Evolutionary conservation across 2,329 filamentous ascomycete genomes (phyloP).

Genomic region (Neofusicoccum umdonicola): DNA sequence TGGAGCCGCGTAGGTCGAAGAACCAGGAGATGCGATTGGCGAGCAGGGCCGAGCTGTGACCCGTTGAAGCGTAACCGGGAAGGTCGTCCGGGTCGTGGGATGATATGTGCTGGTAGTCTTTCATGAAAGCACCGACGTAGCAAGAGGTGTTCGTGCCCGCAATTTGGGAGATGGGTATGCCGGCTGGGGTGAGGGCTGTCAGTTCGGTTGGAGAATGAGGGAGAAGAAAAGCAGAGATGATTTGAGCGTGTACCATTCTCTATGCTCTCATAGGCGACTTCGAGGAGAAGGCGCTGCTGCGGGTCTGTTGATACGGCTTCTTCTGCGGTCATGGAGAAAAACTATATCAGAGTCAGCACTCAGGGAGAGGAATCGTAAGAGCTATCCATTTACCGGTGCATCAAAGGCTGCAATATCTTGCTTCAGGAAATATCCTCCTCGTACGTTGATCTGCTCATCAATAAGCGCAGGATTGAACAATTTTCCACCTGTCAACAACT

Average conservation of each 20-base stretch:
- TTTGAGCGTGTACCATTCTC: constrained; percentile 28
- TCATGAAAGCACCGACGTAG: constrained; percentile 21
- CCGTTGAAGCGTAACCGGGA: constrained; percentile 16
- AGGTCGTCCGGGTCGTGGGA: neutral
- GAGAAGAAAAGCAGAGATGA: too few species aligned
- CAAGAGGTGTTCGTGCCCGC: neutral
- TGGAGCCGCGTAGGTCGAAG: constrained; percentile 31
- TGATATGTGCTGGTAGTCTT: constrained; percentile 24
- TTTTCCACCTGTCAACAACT: neutral
- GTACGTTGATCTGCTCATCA: neutral
- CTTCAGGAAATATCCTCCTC: constrained; percentile 13
- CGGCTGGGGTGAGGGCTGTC: neutral
- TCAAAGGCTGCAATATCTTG: constrained; percentile 17
- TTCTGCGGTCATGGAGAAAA: constrained; percentile 24
- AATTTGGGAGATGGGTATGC: constrained; percentile 14
- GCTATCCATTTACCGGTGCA: neutral
- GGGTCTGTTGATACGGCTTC: constrained; percentile 29
- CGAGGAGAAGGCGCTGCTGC: constrained; percentile 26
- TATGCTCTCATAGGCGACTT: constrained; percentile 39
- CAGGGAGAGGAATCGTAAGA: too few species aligned
- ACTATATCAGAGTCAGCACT: neutral
- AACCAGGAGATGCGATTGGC: constrained; percentile 31
- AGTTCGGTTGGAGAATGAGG: neutral
- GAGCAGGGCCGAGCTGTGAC: constrained; percentile 27
- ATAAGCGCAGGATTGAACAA: neutral